phyloP scores from a whole-genome alignment of 2,329 filamentous ascomycete species.

The Neonectria ditissima region DNA sequence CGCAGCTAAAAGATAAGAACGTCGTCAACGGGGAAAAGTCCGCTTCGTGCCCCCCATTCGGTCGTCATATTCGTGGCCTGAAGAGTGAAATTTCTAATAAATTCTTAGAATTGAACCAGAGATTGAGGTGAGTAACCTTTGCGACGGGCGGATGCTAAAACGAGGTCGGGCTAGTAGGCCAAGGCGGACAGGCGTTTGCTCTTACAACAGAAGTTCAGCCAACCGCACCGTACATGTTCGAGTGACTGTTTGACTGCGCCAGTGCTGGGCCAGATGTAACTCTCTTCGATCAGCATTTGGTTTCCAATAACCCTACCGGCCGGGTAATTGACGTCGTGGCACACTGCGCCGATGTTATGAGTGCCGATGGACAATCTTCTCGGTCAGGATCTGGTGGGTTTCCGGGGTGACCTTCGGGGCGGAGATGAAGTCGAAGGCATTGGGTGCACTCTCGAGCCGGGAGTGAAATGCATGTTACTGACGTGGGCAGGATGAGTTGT shows the following conservation, averaged over 20 bases:
- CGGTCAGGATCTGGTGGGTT: slow-evolving; percentile 81
- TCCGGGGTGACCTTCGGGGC: slow-evolving; percentile 51
- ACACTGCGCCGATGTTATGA: no score
- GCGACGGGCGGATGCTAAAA: slow-evolving; percentile 89
- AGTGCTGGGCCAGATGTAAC: slow-evolving; percentile 87
- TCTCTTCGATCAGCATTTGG: slow-evolving; percentile 84
- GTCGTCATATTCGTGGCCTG: slow-evolving; percentile 92
- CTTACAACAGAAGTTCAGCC: slow-evolving; percentile 81
- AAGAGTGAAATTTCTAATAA: no score
- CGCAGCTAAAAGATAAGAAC: slow-evolving; percentile 80
- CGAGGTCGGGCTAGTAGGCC: slow-evolving; percentile 86
- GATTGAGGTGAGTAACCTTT: slow-evolving; percentile 80
- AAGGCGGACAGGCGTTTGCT: slow-evolving; percentile 88
- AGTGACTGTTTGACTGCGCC: slow-evolving; percentile 77
- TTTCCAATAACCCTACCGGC: slow-evolving; percentile 86
- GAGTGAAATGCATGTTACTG: slow-evolving; percentile 63
- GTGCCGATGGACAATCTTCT: slow-evolving; percentile 91
- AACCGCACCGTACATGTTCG: slow-evolving; percentile 78
- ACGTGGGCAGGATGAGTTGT: slow-evolving; percentile 23
- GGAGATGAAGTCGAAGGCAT: slow-evolving; percentile 66
- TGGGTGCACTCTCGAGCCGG: slow-evolving; percentile 66
- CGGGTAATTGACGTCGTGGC: no score
- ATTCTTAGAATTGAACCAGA: no score
- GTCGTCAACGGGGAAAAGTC: slow-evolving; percentile 81
- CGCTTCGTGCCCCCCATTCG: slow-evolving; percentile 78